phyloP scores from a whole-genome alignment of 169 alveolate genomes.

The Plasmodium adleri region DNA sequence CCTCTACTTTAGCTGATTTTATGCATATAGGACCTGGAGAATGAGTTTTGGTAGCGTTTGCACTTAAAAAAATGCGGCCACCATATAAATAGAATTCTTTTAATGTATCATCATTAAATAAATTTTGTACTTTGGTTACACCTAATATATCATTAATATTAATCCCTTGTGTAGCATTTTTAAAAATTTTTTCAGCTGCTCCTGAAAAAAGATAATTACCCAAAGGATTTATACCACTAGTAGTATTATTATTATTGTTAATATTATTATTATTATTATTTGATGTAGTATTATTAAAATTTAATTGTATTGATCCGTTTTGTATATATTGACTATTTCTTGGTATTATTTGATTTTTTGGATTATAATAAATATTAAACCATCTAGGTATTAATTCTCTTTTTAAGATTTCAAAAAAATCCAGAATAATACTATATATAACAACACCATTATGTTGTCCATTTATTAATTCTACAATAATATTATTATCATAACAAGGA shows the following conservation, averaged over 20 bases:
- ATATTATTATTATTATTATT: not conserved
- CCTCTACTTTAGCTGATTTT: constrained; percentile 50
- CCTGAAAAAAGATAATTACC: constrained; percentile 63
- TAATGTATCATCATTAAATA: constrained; percentile 76
- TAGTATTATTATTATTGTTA: not conserved
- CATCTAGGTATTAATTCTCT: constrained; percentile 83
- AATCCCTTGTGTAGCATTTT: constrained; percentile 74
- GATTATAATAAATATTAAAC: constrained; percentile 87
- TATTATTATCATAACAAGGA: constrained; percentile 84
- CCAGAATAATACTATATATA: constrained; percentile 81
- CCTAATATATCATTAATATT: constrained; percentile 69
- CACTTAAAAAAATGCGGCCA: constrained; percentile 79
- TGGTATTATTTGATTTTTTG: constrained; percentile 79
- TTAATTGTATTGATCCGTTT: not conserved
- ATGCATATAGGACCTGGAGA: constrained; percentile 81
- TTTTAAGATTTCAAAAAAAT: constrained; percentile 82
- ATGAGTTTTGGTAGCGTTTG: constrained; percentile 78
- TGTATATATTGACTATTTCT: constrained; percentile 68
- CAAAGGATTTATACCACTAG: constrained; percentile 10
- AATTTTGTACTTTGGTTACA: constrained; percentile 76
- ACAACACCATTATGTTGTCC: constrained; percentile 84
- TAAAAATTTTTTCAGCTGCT: constrained; percentile 63
- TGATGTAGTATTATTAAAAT: not conserved
- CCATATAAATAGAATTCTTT: constrained; percentile 79
- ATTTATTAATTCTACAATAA: constrained; percentile 82